Conservation (phyloP, 2,329 filamentous ascomycete species). For the Ceratocystiopsis sp. region DNA sequence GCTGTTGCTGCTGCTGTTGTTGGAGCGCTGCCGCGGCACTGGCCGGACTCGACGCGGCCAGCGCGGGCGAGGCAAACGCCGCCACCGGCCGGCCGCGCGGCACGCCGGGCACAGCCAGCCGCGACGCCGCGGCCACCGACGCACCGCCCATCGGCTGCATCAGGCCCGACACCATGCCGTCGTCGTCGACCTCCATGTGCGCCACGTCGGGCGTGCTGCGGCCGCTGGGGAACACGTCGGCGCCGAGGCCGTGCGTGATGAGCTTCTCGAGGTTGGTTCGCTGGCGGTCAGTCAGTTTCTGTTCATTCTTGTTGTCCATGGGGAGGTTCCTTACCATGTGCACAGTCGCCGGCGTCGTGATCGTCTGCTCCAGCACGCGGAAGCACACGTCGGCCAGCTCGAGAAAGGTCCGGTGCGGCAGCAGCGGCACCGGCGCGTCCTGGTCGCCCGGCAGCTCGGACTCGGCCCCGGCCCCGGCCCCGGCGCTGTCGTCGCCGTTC, state of each 20-base stretch:
- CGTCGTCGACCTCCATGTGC: constrained; percentile 10
- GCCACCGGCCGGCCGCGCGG: too few species aligned
- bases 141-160: neutral
- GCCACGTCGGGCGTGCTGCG: constrained; percentile 5
- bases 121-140: too few species aligned
- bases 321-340: constrained; percentile 23
- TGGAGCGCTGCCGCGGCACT: neutral
- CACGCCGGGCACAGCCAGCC: too few species aligned
- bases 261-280: constrained; percentile 33
- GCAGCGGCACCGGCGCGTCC: neutral
- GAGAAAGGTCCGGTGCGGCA: constrained; percentile 25
- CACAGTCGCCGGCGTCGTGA: constrained; percentile 31
- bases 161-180: constrained; percentile 2
- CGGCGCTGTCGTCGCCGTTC: constrained; percentile 23
- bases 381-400: constrained; percentile 35
- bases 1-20: neutral
- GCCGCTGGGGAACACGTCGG: constrained; percentile 15
- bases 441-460: too few species aligned
- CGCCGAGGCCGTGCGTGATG: constrained; percentile 26
- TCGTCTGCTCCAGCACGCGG: constrained; percentile 32
- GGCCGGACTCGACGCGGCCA: neutral
- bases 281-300: constrained; percentile 1
- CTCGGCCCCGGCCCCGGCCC: too few species aligned
- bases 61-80: too few species aligned
- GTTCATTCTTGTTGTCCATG: constrained; percentile 1